These are phyloP conservation scores for Aphanocladium album DNA, from an alignment of 2,329 filamentous ascomycete species.

Conservation along the genomic window DNA sequence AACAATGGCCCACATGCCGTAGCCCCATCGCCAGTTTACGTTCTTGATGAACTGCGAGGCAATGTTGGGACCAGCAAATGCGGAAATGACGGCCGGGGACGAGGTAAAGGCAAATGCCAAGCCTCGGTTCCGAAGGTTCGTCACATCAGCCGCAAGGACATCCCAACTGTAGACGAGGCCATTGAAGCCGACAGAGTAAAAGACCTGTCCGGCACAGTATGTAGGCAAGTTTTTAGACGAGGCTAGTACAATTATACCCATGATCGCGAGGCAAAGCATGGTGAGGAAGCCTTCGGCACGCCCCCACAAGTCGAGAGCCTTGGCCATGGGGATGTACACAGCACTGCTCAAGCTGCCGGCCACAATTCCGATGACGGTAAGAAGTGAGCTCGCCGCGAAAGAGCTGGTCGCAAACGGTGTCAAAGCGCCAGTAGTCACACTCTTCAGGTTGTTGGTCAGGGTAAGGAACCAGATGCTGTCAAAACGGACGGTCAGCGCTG, in stretches of 20 bases:
- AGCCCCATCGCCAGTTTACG: constrained; percentile 35
- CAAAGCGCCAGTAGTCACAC: neutral
- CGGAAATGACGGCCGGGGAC: constrained; percentile 42
- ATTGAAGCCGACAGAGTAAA: constrained; percentile 43
- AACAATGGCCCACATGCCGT: constrained; percentile 57
- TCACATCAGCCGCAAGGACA: constrained; percentile 63
- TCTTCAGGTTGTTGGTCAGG: constrained; percentile 5
- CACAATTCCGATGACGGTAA: neutral
- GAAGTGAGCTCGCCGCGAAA: neutral
- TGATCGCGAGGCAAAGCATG: constrained; percentile 43
- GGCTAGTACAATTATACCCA: constrained; percentile 56
- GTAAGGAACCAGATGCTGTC: neutral
- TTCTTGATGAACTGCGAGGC: constrained; percentile 24
- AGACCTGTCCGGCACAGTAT: constrained; percentile 27
- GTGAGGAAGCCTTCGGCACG: constrained; percentile 55
- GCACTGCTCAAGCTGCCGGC: neutral
- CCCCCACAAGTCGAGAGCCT: constrained; percentile 59
- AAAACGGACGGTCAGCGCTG: neutral
- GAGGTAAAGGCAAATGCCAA: constrained; percentile 35
- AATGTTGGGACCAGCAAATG: constrained; percentile 33
- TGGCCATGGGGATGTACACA: constrained; percentile 47
- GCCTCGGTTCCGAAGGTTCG: constrained; percentile 31
- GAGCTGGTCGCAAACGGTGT: neutral
- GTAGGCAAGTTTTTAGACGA: constrained; percentile 38
- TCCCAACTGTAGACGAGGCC: constrained; percentile 58